Evolutionary conservation across 495 filamentous ascomycete genomes (phyloP).

Genomic region (Astrocystis sublimbata): DNA sequence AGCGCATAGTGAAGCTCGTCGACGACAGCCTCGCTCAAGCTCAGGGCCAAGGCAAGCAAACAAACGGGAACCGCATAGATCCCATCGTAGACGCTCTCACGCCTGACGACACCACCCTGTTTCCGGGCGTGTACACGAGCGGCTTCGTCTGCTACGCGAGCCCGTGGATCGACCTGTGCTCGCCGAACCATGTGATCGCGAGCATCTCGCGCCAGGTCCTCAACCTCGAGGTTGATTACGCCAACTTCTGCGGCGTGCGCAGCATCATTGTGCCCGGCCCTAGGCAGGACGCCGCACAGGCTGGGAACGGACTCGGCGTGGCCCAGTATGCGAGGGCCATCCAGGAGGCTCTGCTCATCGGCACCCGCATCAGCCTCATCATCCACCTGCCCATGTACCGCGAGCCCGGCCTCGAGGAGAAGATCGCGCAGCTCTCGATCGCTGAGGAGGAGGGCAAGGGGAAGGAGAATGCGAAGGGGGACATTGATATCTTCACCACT

Average conservation of each 20-base stretch:
- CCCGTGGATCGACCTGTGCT: slow-evolving; percentile 89
- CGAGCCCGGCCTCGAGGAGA: slow-evolving; percentile 45
- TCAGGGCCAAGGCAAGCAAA: slow-evolving; percentile 17
- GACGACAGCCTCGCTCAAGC: slow-evolving; percentile 55
- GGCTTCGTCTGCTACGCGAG: slow-evolving; percentile 73
- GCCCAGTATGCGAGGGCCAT: slow-evolving; percentile 83
- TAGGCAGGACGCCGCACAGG: slow-evolving; percentile 43
- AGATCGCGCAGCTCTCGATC: slow-evolving; percentile 38
- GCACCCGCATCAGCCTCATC: slow-evolving; percentile 74
- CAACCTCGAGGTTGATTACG: slow-evolving; percentile 88
- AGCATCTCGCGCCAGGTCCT: slow-evolving; percentile 86
- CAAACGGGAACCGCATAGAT: slow-evolving; percentile 30
- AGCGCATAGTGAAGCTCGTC: slow-evolving; percentile 66
- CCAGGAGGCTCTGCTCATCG: slow-evolving; percentile 71
- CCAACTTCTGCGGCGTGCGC: slow-evolving; percentile 86
- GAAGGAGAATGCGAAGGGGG: slow-evolving; percentile 27
- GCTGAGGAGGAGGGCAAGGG: slow-evolving; percentile 30
- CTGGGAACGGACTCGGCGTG: slow-evolving; percentile 43
- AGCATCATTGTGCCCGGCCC: slow-evolving; percentile 83
- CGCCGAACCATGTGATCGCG: slow-evolving; percentile 75
- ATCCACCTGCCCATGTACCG: slow-evolving; percentile 80
- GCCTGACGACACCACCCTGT: slow-evolving; percentile 70
- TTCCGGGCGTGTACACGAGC: slow-evolving; percentile 68
- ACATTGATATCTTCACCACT: slow-evolving; percentile 67
- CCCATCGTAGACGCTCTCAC: slow-evolving; percentile 70